Evolutionary conservation across 2,329 filamentous ascomycete genomes (phyloP).

Genomic region (Hysterium pulicare): DNA sequence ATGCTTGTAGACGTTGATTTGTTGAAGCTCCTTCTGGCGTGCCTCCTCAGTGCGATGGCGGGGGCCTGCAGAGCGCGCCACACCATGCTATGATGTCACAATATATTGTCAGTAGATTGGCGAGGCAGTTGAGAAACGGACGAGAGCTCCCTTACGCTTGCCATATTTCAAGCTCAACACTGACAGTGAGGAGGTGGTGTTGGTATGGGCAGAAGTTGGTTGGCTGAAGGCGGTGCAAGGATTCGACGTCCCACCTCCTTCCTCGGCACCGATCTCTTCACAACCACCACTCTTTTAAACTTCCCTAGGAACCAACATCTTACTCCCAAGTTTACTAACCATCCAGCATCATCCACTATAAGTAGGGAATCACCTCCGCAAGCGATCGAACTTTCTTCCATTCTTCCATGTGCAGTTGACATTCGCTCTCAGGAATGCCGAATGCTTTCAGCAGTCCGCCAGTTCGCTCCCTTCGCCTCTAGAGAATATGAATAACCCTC

Average conservation of each 20-base stretch:
- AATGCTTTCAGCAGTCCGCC: slow-evolving; percentile 7
- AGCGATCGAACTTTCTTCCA: slow-evolving; percentile 2
- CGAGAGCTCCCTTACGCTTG: slow-evolving; percentile 36
- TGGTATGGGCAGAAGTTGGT: no score
- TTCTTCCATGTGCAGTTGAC: slow-evolving; percentile 10
- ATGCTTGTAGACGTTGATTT: slow-evolving; percentile 71
- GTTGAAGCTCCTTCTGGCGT: slow-evolving; percentile 66
- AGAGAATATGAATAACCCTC: slow-evolving; percentile 18
- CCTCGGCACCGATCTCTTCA: no score
- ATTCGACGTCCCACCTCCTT: no score
- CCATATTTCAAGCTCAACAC: slow-evolving; percentile 35
- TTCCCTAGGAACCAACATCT: no score
- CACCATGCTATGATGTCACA: slow-evolving; percentile 66
- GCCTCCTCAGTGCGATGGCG: slow-evolving; percentile 65
- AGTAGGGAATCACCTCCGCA: neutral
- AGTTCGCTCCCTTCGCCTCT: slow-evolving; percentile 2
- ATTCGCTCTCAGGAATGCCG: slow-evolving; percentile 24
- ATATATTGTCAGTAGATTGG: neutral
- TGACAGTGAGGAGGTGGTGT: no score
- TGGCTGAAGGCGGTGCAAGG: no score
- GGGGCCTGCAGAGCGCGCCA: slow-evolving; percentile 60
- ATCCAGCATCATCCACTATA: slow-evolving; percentile 7
- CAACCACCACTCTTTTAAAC: no score
- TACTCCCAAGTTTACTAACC: slow-evolving; percentile 1
- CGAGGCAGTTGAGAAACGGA: neutral